Evolutionary conservation across 2,329 filamentous ascomycete species (phyloP), one percentile per base, ranked within the genome.

Genomic region (Monosporascus sp.): DNA sequence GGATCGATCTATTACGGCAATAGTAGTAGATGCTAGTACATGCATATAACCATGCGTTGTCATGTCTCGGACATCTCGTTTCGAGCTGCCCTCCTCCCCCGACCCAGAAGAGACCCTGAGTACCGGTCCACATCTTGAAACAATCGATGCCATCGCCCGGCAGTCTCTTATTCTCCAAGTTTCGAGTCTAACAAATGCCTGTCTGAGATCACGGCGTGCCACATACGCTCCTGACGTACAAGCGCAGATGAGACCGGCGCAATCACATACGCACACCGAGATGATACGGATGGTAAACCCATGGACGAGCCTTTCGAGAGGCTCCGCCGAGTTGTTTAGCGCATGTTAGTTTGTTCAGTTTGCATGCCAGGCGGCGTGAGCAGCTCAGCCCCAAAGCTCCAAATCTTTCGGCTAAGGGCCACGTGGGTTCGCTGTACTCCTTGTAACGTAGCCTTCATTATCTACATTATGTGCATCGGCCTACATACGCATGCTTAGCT

Each of bases 91-190:
- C 37, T 39, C 37, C 50, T 38, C 6, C 39, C 8, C 39, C 39
- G n/a, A n/a, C 39, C 18, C 39, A 20, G 20, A 24, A 20, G 8
- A 18, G 31, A 58, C 52, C 52, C 52, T 51, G 57, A 47, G 57
- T 54, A 31, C 43, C 43, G 48, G 39, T 47, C 31, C 27, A n/a
- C 31, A 48, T 25, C 17, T 37, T 46, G 31, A 41, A 36, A 50
- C 50, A 58, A 59, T 57, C 58, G 60, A 65, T 64, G 63, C 63
- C 57, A 65, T 65, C 61, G 59, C 60, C 63, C 63, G 57, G 54
- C 20, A 24, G 15, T 24, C 15, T 24, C 18, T 5, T 17, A 18
- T 9, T 46, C n/a, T 31, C 4, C 53, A 47, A 48, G 38, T 36
- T 49, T 35, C 37, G 14, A 44, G 37, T 39, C 37, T 36, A 25